Percentiles rank a stretch among this genome's conserved stretches.
Evolutionary conservation across 2,329 filamentous ascomycete genomes (phyloP).

Genomic region (Verticillium isaacii): DNA sequence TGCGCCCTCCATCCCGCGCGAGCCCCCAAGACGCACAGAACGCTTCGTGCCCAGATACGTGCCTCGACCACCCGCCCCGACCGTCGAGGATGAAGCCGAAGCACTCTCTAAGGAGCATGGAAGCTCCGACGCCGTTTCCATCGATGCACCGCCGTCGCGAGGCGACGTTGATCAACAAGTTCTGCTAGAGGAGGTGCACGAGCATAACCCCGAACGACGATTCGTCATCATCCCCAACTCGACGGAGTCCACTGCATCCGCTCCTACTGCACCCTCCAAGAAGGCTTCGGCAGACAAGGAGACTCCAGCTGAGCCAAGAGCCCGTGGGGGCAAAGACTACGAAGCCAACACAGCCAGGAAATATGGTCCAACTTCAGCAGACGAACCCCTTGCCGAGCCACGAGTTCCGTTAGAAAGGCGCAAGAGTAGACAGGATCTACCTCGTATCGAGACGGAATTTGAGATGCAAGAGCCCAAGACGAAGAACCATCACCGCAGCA

Average conservation of each 20-base stretch:
- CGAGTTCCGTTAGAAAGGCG: conserved; percentile 19
- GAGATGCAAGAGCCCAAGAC: conserved; percentile 14
- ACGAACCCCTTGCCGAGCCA: conserved; percentile 16
- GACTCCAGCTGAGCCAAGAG: conserved; percentile 4
- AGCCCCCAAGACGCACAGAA: conserved; percentile 11
- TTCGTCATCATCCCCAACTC: conserved; percentile 53
- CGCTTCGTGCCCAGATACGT: background rate
- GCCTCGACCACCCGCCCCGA: conserved; percentile 52
- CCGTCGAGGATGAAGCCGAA: conserved; percentile 63
- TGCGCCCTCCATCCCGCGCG: conserved; percentile 11
- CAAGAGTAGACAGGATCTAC: conserved; percentile 35
- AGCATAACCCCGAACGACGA: conserved; percentile 57
- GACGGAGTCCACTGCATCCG: background rate
- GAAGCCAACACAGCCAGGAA: conserved; percentile 39
- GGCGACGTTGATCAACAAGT: conserved; percentile 66
- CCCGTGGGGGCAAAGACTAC: conserved; percentile 20
- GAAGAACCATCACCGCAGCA: conserved; percentile 27
- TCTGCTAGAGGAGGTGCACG: conserved; percentile 58
- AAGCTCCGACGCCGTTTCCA: conserved; percentile 21
- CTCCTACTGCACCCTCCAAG: background rate
- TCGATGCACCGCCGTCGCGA: conserved; percentile 54
- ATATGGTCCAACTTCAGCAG: conserved; percentile 23
- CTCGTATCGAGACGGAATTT: conserved; percentile 38
- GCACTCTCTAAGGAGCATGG: conserved; percentile 59
- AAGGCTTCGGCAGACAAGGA: background rate